Evolutionary conservation across 257 asterid species (phyloP).

Genomic region (Solanum tarapatanum): DNA sequence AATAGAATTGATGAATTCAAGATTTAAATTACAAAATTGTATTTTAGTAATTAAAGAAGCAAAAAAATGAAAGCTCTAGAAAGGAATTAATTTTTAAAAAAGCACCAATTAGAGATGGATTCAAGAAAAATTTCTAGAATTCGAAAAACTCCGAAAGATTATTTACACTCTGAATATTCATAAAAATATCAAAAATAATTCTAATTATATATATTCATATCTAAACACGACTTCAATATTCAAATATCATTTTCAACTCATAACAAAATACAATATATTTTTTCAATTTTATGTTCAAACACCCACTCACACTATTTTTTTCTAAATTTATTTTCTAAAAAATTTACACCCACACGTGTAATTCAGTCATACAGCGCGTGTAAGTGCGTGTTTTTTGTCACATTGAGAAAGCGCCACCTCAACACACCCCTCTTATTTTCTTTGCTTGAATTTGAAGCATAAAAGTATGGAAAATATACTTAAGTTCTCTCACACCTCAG

Average conservation of each 20-base stretch:
- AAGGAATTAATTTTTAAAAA: no score
- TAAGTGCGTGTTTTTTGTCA: neutral
- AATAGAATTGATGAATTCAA: neutral
- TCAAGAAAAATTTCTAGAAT: no score
- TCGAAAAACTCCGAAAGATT: fast-evolving
- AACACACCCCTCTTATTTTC: neutral
- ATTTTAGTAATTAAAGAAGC: no score
- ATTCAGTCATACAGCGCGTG: neutral
- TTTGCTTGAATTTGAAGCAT: neutral
- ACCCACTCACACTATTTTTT: neutral
- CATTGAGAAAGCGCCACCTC: neutral
- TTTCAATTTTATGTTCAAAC: neutral
- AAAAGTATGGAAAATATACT: neutral
- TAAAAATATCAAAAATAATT: neutral
- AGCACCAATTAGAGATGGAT: neutral
- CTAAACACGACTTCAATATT: neutral
- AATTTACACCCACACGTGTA: neutral
- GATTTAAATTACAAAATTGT: no score
- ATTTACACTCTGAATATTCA: neutral
- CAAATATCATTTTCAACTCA: neutral
- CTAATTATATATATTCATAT: neutral
- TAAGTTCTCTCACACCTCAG: neutral
- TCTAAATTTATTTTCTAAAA: neutral
- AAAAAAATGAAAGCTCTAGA: no score
- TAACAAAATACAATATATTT: neutral